Evolutionary conservation across 2,329 filamentous ascomycete species (phyloP).

Genomic region (Xylaria digitata): DNA sequence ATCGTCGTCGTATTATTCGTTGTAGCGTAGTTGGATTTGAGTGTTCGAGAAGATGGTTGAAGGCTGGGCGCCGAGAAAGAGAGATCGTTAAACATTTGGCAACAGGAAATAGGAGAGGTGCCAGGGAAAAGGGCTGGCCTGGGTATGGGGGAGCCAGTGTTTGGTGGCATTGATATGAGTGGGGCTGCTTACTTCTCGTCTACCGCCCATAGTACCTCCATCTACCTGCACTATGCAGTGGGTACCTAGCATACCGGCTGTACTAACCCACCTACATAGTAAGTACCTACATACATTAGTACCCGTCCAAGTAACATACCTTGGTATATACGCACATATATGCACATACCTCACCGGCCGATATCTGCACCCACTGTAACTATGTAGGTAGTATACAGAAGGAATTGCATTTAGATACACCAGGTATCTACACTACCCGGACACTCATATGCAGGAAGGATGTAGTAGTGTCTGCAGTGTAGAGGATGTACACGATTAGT

Average conservation of each 20-base stretch:
- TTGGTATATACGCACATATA: no score
- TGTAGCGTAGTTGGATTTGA: constrained; percentile 34
- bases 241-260: background rate
- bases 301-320: no score
- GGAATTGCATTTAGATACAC: no score
- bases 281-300: no score
- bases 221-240: background rate
- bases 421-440: no score
- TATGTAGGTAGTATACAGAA: no score
- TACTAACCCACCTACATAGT: no score
- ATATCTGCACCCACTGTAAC: no score
- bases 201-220: background rate
- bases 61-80: constrained; percentile 57
- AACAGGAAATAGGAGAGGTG: constrained; percentile 33
- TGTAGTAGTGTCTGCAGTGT: no score
- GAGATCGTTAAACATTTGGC: constrained; percentile 44
- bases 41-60: constrained; percentile 46
- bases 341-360: no score
- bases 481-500: no score
- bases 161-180: constrained; percentile 21
- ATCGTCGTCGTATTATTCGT: constrained; percentile 23
- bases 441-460: no score
- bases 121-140: constrained; percentile 28
- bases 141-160: constrained; percentile 23
- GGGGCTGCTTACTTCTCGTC: constrained; percentile 29